Percentiles rank a stretch among this genome's conserved stretches.
phyloP scores from a whole-genome alignment of 169 alveolate species.

The Toxoplasma gondii region DNA sequence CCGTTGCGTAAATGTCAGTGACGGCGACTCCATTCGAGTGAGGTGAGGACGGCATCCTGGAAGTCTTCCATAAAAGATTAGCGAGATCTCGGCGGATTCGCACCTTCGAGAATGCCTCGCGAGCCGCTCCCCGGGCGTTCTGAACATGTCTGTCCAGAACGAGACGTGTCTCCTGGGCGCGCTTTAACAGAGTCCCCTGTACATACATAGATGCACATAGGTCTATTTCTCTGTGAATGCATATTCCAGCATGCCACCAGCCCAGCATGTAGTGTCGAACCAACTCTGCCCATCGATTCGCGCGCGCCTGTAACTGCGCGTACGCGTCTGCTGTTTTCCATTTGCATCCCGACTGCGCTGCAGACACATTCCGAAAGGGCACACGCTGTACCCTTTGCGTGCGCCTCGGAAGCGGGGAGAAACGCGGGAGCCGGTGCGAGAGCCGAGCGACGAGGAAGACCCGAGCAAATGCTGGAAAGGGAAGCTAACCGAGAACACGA shows the following conservation, averaged over 20 bases:
- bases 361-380: conserved; percentile 60
- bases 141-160: not conserved
- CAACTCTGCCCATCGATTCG: too few species aligned
- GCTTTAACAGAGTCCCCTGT: not conserved
- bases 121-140: too few species aligned
- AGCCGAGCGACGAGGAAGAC: not conserved
- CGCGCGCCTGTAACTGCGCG: too few species aligned
- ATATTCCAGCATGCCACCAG: too few species aligned
- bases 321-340: too few species aligned
- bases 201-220: not conserved
- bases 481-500: conserved; percentile 30
- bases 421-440: not conserved
- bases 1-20: conserved; percentile 24
- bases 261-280: too few species aligned
- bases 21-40: conserved; percentile 41
- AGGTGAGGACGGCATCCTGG: conserved; percentile 22
- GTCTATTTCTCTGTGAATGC: not conserved
- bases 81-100: too few species aligned
- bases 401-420: not conserved
- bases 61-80: too few species aligned
- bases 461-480: conserved; percentile 28
- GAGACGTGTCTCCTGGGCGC: too few species aligned
- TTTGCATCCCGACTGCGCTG: too few species aligned
- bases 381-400: conserved; percentile 29
- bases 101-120: too few species aligned